Conservation (phyloP, 179 eudicot genomes). For the Heliamphora pulchella region DNA sequence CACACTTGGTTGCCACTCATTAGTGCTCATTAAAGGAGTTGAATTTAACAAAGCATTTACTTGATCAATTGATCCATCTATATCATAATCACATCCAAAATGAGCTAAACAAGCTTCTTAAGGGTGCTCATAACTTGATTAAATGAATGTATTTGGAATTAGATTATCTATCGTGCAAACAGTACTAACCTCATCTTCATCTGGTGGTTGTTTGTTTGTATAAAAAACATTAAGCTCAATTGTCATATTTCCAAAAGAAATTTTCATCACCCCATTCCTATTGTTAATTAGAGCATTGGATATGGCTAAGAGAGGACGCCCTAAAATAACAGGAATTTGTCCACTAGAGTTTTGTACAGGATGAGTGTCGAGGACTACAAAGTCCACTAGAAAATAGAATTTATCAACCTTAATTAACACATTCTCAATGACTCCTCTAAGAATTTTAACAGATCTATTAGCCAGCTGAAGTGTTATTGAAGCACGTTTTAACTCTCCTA, state of each 20-base stretch:
- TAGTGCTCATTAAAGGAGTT: neutral
- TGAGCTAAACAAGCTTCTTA: neutral
- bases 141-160: neutral
- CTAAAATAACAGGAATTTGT: neutral
- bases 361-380: neutral
- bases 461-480: neutral
- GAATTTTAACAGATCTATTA: neutral
- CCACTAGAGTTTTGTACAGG: neutral
- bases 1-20: neutral
- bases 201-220: neutral
- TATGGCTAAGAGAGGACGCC: neutral
- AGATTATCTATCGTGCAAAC: neutral
- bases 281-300: neutral
- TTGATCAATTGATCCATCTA: neutral
- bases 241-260: neutral
- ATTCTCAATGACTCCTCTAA: neutral
- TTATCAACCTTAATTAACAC: neutral
- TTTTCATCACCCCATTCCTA: neutral
- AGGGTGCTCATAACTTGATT: neutral
- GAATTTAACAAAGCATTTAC: neutral
- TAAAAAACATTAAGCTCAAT: neutral
- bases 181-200: neutral
- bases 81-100: slow-evolving; percentile 4
- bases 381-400: neutral
- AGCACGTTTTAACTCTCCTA: no score